These are phyloP conservation scores for Taphrina communis DNA, from an alignment of 1,139 yeast species.

Conservation along the genomic window DNA sequence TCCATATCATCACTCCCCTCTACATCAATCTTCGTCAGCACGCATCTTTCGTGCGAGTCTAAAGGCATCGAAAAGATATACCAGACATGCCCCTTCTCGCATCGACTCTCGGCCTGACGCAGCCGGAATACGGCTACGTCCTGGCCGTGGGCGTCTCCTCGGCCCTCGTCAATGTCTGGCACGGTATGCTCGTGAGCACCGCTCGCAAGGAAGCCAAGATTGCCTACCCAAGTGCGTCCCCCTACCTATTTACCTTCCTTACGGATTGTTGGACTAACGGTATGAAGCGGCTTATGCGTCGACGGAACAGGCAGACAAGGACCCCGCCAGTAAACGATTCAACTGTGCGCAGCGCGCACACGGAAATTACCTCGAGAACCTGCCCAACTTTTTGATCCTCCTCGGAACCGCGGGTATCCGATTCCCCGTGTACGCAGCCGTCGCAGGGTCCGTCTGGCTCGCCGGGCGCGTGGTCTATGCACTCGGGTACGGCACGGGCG, in stretches of 20 bases:
- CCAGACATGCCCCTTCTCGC: constrained; percentile 32
- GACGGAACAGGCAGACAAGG: constrained; percentile 25
- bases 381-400: constrained; percentile 25
- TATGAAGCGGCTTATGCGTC: constrained; percentile 21
- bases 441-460: constrained; percentile 24
- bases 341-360: constrained; percentile 41
- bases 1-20: too few species aligned
- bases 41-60: too few species aligned
- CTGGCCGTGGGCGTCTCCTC: constrained; percentile 32
- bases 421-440: constrained; percentile 24
- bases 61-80: too few species aligned
- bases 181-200: constrained; percentile 25
- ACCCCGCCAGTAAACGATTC: constrained; percentile 17
- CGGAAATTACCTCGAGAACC: constrained; percentile 36
- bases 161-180: constrained; percentile 38
- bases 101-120: constrained; percentile 34
- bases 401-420: constrained; percentile 24
- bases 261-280: too few species aligned
- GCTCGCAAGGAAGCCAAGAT: constrained; percentile 27
- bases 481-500: constrained; percentile 38
- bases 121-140: constrained; percentile 39
- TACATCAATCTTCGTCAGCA: too few species aligned
- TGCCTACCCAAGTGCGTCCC: constrained; percentile 18
- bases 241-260: too few species aligned
- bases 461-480: constrained; percentile 39